phyloP scores from a whole-genome alignment of 2,329 filamentous ascomycete genomes.

The Spiromastix sp. region DNA sequence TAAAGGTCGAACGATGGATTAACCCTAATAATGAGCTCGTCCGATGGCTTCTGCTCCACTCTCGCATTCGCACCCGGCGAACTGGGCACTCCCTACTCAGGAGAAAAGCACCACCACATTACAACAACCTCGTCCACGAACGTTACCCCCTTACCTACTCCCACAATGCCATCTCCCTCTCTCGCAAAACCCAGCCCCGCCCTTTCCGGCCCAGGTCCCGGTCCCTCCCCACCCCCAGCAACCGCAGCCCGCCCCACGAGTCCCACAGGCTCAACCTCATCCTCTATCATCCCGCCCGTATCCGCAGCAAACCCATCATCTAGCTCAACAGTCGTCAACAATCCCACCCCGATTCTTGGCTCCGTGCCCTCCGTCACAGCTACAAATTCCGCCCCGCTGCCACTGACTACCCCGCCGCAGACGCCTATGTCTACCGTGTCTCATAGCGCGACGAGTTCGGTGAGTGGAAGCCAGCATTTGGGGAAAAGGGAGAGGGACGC shows the following conservation, averaged over 20 bases:
- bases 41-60: constrained; percentile 92
- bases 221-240: constrained; percentile 40
- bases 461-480: constrained; percentile 44
- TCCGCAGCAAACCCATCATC: constrained; percentile 3
- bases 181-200: constrained; percentile 46
- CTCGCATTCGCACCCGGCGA: constrained; percentile 77
- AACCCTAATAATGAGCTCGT: constrained; percentile 88
- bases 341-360: constrained; percentile 67
- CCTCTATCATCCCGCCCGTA: constrained; percentile 21
- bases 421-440: constrained; percentile 53
- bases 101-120: constrained; percentile 23
- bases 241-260: constrained; percentile 54
- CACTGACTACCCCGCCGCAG: constrained; percentile 77
- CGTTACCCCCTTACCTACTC: constrained; percentile 60
- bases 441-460: constrained; percentile 46
- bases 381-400: constrained; percentile 47
- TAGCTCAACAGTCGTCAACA: constrained; percentile 43
- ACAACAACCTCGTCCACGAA: constrained; percentile 45
- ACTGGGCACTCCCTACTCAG: constrained; percentile 70
- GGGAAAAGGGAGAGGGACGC: constrained; percentile 43
- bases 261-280: constrained; percentile 79
- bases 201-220: constrained; percentile 44
- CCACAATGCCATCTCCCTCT: constrained; percentile 51
- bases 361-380: constrained; percentile 68
- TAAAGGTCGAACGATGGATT: constrained; percentile 63